Conservation (phyloP, 2,329 filamentous ascomycete species). For the Ophidiomyces ophidiicola region DNA sequence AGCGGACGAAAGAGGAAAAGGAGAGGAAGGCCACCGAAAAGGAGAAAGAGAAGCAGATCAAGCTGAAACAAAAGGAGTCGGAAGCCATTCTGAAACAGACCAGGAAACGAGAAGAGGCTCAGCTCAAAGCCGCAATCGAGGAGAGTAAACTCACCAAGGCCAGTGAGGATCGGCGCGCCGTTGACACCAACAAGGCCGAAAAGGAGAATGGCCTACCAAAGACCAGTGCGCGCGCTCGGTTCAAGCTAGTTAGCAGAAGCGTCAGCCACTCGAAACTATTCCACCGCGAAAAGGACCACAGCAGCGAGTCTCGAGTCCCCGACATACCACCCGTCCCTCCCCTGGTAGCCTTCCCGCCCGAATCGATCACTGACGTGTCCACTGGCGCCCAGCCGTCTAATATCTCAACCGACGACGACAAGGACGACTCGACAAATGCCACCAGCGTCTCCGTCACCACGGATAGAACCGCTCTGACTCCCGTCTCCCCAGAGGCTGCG, state of each 20-base stretch:
- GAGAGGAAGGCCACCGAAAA: constrained; percentile 41
- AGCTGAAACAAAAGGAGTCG: constrained; percentile 41
- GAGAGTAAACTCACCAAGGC: constrained; percentile 52
- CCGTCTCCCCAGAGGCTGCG: not conserved
- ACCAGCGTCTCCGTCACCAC: not conserved
- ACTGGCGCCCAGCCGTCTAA: not conserved
- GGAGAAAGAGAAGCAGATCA: constrained; percentile 41
- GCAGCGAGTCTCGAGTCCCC: constrained; percentile 3
- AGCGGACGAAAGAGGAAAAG: constrained; percentile 46
- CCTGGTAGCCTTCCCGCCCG: not conserved
- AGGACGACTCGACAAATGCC: constrained; percentile 3
- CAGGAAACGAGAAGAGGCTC: constrained; percentile 49
- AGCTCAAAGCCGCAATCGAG: constrained; percentile 52
- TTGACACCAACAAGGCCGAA: constrained; percentile 11
- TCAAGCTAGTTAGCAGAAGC: constrained; percentile 62
- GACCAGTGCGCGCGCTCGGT: constrained; percentile 46
- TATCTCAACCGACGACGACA: constrained; percentile 7
- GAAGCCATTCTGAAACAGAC: constrained; percentile 46
- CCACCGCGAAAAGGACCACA: constrained; percentile 25
- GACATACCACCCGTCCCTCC: constrained; percentile 11
- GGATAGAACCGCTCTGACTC: not conserved
- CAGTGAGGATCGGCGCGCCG: constrained; percentile 37
- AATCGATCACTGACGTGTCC: not conserved
- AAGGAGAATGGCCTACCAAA: constrained; percentile 18
- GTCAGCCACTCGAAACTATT: constrained; percentile 44